Percentiles rank a stretch among this genome's conserved stretches.
Conservation (phyloP, 2,329 filamentous ascomycete species). For the Cytospora piceae region DNA sequence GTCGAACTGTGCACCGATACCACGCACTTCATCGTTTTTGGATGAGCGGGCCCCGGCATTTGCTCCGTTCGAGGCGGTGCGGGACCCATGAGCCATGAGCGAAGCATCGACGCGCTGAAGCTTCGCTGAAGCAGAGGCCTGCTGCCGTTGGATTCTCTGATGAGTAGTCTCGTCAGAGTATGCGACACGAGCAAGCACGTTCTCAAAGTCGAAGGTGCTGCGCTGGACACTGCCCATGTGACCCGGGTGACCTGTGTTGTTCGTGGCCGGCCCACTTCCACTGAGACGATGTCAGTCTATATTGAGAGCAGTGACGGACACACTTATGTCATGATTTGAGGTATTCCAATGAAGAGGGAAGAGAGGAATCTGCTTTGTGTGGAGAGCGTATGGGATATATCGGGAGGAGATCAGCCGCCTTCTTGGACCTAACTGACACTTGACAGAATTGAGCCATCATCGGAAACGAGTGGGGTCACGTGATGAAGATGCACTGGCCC, state of each 20-base stretch:
- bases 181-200: neutral
- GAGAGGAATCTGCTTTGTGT: neutral
- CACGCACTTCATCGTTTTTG: neutral
- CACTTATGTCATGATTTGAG: neutral
- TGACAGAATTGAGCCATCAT: neutral
- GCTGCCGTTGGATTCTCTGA: neutral
- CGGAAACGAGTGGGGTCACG: neutral
- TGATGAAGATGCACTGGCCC: neutral
- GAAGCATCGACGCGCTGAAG: neutral
- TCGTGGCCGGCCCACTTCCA: neutral
- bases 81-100: neutral
- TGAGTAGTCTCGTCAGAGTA: neutral
- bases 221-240: neutral
- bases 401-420: too few relatives aligned
- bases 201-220: neutral
- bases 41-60: neutral
- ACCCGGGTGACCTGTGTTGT: neutral
- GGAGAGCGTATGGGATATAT: neutral
- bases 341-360: neutral
- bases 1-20: constrained; percentile 15
- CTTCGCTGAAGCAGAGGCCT: neutral
- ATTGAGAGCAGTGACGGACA: neutral
- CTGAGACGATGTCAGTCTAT: neutral
- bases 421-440: neutral
- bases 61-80: too few relatives aligned